Base-by-base conservation (phyloP, 1,139 yeast genomes). In the Geotrichum bryndzae region DNA sequence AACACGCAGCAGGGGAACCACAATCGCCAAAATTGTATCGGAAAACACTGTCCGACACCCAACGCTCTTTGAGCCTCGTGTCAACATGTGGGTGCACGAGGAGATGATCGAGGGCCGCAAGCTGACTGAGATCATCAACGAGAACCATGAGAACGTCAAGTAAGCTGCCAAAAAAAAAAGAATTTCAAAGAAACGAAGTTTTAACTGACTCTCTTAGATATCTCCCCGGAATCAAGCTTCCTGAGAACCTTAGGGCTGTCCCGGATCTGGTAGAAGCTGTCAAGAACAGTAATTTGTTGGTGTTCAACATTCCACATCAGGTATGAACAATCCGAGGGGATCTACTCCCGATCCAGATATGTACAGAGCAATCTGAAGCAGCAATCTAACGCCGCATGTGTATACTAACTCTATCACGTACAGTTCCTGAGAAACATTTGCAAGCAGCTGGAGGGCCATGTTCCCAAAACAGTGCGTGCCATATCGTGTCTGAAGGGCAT, bases 81-180 rank as follows among this genome's bases (percentile, higher is more conserved):
- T 92, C 54, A 84, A 85, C 69, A 91, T 92, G 97, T 92, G 98
- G 98, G 98, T 92, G 33, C 88, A 81, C 71, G 92, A 92, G 76
- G 98, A 92, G 77, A 74, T 81, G 65, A 70, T 78, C 61, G 69
- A 75, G 53, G 85, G 96, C 87, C 63, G 76, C 77, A 74, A 89
- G 62, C 80, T 92, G 70, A 90, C 97, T 38, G 92, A 88, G 65
- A 89, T 90, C 73, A 91, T 92, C 77, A 92, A 92, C 79, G 79
- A 84, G 54, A 79, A 83, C 65, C 97, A 92, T 74, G 96, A 90
- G 76, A 92, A 92, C 76, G 96, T 91, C 69, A 88, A 87, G 64
- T 79, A 41, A 33, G 55, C 7, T 41, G 48, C 22, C 10, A 3
- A 15, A n/a, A 8, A n/a, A n/a, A 41, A 41, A 3, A 15, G 2